phyloP scores from a whole-genome alignment of 78 protist genomes.

The Protostelium mycophagum region DNA sequence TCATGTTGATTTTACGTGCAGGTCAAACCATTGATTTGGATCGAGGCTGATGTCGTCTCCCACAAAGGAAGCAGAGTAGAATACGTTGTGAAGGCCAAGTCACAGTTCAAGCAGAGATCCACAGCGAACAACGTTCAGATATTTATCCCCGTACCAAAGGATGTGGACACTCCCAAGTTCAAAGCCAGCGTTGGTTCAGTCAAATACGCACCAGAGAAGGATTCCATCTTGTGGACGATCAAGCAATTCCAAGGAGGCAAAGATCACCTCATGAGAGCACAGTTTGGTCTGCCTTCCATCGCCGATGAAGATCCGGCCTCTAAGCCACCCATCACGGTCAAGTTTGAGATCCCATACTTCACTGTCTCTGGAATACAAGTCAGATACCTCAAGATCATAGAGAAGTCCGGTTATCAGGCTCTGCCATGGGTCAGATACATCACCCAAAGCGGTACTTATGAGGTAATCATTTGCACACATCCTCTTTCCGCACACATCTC shows the following conservation, averaged over 20 bases:
- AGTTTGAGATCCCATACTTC: constrained; percentile 98
- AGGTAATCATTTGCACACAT: not conserved
- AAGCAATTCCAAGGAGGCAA: constrained; percentile 92
- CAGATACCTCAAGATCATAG: constrained; percentile 95
- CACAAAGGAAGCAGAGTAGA: constrained; percentile 88
- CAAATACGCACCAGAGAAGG: constrained; percentile 91
- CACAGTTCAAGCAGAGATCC: constrained; percentile 86
- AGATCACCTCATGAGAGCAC: constrained; percentile 86
- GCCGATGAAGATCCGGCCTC: constrained; percentile 66
- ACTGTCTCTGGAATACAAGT: constrained; percentile 98
- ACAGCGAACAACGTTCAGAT: constrained; percentile 94
- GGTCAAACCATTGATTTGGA: constrained; percentile 93
- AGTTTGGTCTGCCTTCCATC: constrained; percentile 92
- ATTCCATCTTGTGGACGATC: constrained; percentile 94
- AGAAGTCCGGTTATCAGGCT: constrained; percentile 95
- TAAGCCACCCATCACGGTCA: constrained; percentile 88
- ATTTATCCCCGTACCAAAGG: constrained; percentile 94
- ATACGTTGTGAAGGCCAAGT: constrained; percentile 85
- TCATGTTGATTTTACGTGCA: not conserved
- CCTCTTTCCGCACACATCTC: no score
- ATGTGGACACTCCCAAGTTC: constrained; percentile 93
- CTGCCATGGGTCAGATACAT: constrained; percentile 98
- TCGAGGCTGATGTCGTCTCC: constrained; percentile 81
- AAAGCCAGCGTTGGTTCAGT: constrained; percentile 79
- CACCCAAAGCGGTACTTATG: constrained; percentile 77